Percentiles rank a stretch among this genome's conserved stretches.
These are phyloP conservation scores for Citrus cavaleriei DNA, from an alignment of 345 rosid genomes.

Conservation along the genomic window DNA sequence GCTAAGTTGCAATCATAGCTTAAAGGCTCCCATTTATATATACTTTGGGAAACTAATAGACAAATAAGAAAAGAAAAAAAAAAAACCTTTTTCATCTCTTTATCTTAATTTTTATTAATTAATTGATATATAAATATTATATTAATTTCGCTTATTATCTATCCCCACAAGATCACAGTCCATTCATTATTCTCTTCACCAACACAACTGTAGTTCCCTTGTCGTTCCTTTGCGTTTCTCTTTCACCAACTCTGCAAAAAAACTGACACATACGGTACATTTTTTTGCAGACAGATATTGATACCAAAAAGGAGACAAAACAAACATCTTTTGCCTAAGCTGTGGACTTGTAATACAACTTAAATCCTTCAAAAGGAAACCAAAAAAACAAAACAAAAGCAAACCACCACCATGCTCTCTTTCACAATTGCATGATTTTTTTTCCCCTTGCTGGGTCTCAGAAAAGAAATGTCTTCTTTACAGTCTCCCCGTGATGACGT, in stretches of 20 bases:
- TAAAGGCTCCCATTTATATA: too few species aligned
- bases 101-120: background rate
- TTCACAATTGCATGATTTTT: conserved; percentile 2
- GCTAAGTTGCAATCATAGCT: too few species aligned
- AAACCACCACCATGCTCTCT: conserved; percentile 21
- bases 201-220: conserved; percentile 2
- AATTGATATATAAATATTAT: background rate
- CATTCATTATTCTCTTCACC: background rate
- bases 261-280: conserved; percentile 9
- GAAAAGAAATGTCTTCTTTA: conserved; percentile 31
- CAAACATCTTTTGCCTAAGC: background rate
- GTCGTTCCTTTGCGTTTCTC: conserved; percentile 25
- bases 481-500: conserved; percentile 23
- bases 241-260: conserved; percentile 27
- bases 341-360: background rate
- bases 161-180: background rate
- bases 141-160: background rate
- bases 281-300: background rate
- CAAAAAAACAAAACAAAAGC: background rate
- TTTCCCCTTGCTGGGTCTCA: conserved; percentile 2
- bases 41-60: background rate
- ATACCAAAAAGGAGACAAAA: background rate
- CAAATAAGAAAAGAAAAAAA: background rate
- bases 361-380: background rate
- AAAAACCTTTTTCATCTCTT: background rate